Percentiles rank a stretch among this genome's conserved stretches.
phyloP scores from a whole-genome alignment of 148 eudicot species.

The Selenicereus undatus region DNA sequence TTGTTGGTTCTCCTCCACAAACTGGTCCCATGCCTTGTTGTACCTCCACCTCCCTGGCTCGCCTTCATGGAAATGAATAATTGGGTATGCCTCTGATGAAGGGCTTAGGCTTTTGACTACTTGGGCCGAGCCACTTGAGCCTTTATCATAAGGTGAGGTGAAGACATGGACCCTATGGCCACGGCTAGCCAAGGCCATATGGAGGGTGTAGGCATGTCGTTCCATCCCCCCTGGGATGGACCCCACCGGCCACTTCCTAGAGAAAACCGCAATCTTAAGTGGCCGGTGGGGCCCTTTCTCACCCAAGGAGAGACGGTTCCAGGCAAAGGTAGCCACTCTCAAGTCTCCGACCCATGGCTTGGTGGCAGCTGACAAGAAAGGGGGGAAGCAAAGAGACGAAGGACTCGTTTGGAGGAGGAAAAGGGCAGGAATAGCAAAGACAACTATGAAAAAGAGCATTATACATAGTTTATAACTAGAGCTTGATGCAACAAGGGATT shows the following conservation, averaged over 20 bases:
- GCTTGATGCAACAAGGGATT: constrained; percentile 28
- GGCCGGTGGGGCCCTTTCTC: constrained; percentile 30
- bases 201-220: constrained; percentile 74
- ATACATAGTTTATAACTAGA: constrained; percentile 49
- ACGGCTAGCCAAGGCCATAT: constrained; percentile 54
- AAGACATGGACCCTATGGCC: constrained; percentile 70
- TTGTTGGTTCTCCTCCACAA: constrained; percentile 48
- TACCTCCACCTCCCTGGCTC: constrained; percentile 67
- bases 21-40: constrained; percentile 82
- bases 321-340: constrained; percentile 51
- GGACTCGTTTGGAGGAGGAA: constrained; percentile 57
- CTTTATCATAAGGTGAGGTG: constrained; percentile 50
- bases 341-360: constrained; percentile 64
- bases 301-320: constrained; percentile 50
- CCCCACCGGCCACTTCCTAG: constrained; percentile 67
- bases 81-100: constrained; percentile 28
- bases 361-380: constrained; percentile 15
- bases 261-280: constrained; percentile 67
- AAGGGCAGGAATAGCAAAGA: constrained; percentile 60
- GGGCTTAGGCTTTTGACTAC: constrained; percentile 13
- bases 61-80: constrained; percentile 61
- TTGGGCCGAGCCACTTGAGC: not conserved
- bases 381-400: constrained; percentile 31
- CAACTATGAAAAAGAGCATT: constrained; percentile 51
- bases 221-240: constrained; percentile 86